Evolutionary conservation across 768 basidiomycete species (phyloP), one percentile per base, ranked within the genome.

Genomic region (Naematelia encephala): DNA sequence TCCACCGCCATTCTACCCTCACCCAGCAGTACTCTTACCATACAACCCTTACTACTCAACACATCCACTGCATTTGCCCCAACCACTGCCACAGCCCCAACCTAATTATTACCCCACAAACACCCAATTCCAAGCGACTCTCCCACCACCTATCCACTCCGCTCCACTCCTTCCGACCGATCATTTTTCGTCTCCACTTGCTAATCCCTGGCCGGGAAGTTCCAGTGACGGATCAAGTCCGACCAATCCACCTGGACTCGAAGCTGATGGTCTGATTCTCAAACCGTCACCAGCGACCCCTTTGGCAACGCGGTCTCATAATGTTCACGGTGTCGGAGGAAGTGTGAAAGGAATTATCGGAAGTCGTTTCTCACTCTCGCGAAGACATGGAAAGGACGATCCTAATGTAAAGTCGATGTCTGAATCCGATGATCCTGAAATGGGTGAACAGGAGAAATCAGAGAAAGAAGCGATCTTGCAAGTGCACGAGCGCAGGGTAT

Each of bases 1-100:
- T 44, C 59, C 59, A 25, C 61, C 61, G 26, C 63, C 63, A 11
- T 48, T 54, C 30, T 65, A 61, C 51, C 63, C 63, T 5, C 60
- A 65, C 47, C 63, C 63, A 2, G 14, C 56, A 1, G 44, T 52
- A 16, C 60, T 65, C 13, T 56, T 57, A 48, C 63, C 63, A 5
- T 65, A 52, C 55, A 55, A 65, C 12, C 63, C 63, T 3, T 58
- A 51, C 23, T 52, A 61, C 22, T 23, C 47, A n/a, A n/a, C n/a
- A n/a, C n/a, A n/a, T 21, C 46, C 48, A 21, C 19, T 25, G 5
- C 39, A 30, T 34, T 26, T 43, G 34, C 30, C 2, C 21, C 23
- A 4, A 12, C 49, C 30, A 4, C 39, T 29, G 11, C 60, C 28
- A 23, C 2, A 16, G 4, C 14, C 19, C 29, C 19, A 43, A 11